A percentile compares a stretch with the other conserved stretches of the same genome.
phyloP scores from a whole-genome alignment of 441 rosid genomes.

The Manihot esculenta region DNA sequence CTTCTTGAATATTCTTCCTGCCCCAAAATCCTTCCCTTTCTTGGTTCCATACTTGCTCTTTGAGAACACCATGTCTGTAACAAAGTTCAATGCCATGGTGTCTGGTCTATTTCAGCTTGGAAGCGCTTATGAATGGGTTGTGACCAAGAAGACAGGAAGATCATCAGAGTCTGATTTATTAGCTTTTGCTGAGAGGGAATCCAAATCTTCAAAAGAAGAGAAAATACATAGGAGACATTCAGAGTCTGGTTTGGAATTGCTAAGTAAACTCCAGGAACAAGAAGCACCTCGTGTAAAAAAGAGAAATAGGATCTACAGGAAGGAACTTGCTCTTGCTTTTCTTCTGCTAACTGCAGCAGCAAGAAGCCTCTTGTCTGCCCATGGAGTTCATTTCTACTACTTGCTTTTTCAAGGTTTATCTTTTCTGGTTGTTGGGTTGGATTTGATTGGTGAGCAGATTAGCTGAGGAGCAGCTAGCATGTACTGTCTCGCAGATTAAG shows the following conservation, averaged over 20 bases:
- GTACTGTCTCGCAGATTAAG: not conserved
- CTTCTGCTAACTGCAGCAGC: conserved; percentile 84
- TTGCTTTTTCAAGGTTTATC: conserved; percentile 85
- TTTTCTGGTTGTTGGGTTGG: conserved; percentile 84
- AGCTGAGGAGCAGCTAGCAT: conserved; percentile 32
- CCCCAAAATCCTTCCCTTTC: conserved; percentile 93
- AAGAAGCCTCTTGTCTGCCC: conserved; percentile 78
- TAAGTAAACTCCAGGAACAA: conserved; percentile 59
- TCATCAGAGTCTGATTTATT: conserved; percentile 80
- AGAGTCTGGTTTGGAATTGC: conserved; percentile 66
- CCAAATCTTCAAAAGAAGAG: conserved; percentile 45
- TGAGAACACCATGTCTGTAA: conserved; percentile 95
- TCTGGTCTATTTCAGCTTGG: conserved; percentile 93
- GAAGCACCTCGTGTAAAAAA: conserved; percentile 40
- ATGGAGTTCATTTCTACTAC: conserved; percentile 93
- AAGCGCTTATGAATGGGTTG: conserved; percentile 93
- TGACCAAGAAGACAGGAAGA: conserved; percentile 87
- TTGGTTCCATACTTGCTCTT: conserved; percentile 84
- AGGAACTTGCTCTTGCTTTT: conserved; percentile 83
- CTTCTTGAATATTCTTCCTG: conserved; percentile 73
- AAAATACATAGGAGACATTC: conserved; percentile 67
- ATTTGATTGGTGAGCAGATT: conserved; percentile 91
- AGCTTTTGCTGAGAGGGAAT: conserved; percentile 79
- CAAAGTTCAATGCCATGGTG: conserved; percentile 94
- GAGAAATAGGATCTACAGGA: conserved; percentile 63